Percentiles rank a stretch among this genome's conserved stretches.
Evolutionary conservation across 2,329 filamentous ascomycete genomes (phyloP).

Genomic region (Pseudocercospora musae): DNA sequence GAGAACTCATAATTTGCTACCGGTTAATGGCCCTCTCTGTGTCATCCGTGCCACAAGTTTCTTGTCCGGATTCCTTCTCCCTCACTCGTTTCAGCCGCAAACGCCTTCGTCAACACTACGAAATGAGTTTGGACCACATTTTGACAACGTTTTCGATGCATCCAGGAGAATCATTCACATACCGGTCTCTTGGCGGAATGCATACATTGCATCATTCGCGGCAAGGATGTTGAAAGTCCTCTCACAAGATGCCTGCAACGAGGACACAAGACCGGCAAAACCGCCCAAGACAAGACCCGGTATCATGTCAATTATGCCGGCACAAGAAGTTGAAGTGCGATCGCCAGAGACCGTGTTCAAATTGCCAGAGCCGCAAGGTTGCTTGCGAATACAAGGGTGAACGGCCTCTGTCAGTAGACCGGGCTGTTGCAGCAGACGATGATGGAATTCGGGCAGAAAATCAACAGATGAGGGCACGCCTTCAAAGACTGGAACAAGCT

Average conservation of each 20-base stretch:
- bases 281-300: constrained; percentile 26
- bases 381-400: constrained; percentile 19
- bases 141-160: not conserved
- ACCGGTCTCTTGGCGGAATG: not conserved
- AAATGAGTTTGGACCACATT: not conserved
- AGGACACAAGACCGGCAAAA: constrained; percentile 3
- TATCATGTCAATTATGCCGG: constrained; percentile 25
- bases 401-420: not conserved
- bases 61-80: not conserved
- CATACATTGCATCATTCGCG: not conserved
- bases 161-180: not conserved
- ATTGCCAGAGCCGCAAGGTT: constrained; percentile 23
- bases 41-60: not conserved
- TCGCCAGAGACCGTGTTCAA: constrained; percentile 24
- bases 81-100: not conserved
- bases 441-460: constrained; percentile 22
- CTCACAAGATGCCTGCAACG: constrained; percentile 6
- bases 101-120: not conserved
- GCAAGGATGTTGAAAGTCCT: not conserved
- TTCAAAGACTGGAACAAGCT: constrained; percentile 21
- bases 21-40: no score
- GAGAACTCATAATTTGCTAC: no score
- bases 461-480: constrained; percentile 16
- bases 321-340: constrained; percentile 22
- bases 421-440: not conserved